phyloP scores from a whole-genome alignment of 352 stramenopile species.

The Phytophthora sansomeana region DNA sequence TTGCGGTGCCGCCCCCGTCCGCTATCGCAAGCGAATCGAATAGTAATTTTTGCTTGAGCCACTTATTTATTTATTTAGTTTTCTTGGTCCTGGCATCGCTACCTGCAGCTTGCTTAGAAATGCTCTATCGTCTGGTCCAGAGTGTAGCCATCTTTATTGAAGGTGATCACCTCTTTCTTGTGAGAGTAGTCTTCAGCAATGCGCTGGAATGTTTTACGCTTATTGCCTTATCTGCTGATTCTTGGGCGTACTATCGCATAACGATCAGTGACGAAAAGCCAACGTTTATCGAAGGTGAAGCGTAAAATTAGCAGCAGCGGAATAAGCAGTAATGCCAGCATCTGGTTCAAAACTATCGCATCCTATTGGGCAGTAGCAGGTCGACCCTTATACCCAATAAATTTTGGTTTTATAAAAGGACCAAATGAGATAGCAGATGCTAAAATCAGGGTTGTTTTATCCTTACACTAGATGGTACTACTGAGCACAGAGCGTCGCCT shows the following conservation, averaged over 20 bases:
- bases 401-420: no score
- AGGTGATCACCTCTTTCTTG: not conserved
- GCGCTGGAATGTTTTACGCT: conserved; percentile 2
- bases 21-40: not conserved
- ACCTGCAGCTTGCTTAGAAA: not conserved
- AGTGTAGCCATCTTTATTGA: not conserved
- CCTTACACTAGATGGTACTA: no score
- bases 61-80: not conserved
- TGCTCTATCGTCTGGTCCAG: not conserved
- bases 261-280: no score
- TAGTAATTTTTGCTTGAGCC: not conserved
- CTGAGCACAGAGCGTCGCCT: no score
- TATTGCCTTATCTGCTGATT: not conserved
- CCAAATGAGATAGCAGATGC: no score
- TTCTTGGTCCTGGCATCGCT: not conserved
- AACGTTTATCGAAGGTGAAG: no score
- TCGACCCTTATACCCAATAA: no score
- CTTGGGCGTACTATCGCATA: no score
- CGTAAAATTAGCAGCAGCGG: no score
- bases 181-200: no score
- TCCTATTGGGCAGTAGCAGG: not conserved
- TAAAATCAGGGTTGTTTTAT: no score
- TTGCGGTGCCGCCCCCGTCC: not conserved
- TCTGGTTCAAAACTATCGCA: not conserved
- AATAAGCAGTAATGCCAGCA: conserved; percentile 3